These are phyloP conservation scores for Cryphonectria carpinicola DNA, from an alignment of 2,329 filamentous ascomycete species.

Conservation along the genomic window DNA sequence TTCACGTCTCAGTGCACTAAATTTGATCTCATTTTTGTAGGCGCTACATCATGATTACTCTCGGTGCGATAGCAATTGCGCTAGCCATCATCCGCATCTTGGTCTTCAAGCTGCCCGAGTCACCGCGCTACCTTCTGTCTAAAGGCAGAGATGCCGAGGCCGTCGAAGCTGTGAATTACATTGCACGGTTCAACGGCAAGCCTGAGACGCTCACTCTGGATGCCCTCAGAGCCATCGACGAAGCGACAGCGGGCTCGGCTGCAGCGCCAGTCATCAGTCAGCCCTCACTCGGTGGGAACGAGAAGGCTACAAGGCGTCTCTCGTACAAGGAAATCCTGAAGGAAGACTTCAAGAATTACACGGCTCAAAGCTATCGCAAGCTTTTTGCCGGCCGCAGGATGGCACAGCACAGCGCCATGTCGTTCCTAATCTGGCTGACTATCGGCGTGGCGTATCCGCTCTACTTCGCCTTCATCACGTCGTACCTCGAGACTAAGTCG, in stretches of 20 bases:
- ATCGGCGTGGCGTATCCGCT: conserved; percentile 52
- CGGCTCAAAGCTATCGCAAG: conserved; percentile 36
- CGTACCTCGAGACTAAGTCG: conserved; percentile 46
- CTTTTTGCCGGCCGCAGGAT: conserved; percentile 40
- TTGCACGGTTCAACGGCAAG: conserved; percentile 46
- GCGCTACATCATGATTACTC: conserved; percentile 50
- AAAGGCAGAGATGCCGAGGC: conserved; percentile 51
- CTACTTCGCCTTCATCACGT: conserved; percentile 51
- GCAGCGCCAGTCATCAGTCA: neutral
- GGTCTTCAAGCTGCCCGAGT: conserved; percentile 52
- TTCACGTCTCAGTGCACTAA: no score
- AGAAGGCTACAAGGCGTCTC: conserved; percentile 14
- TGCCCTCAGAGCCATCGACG: conserved; percentile 39
- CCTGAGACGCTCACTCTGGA: conserved; percentile 42
- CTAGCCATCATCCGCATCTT: conserved; percentile 50
- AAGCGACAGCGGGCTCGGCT: neutral
- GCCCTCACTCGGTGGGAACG: neutral
- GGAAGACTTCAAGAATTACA: conserved; percentile 37
- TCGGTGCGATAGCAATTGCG: conserved; percentile 48
- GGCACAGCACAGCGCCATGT: conserved; percentile 41
- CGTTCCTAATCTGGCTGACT: conserved; percentile 48
- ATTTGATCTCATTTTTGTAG: conserved; percentile 7
- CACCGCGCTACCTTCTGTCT: conserved; percentile 51
- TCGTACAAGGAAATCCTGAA: conserved; percentile 30
- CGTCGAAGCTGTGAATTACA: conserved; percentile 50